Evolutionary conservation across 2,329 filamentous ascomycete genomes (phyloP), one percentile per base, ranked within the genome.

Genomic region (Ceratocystis colombiana): DNA sequence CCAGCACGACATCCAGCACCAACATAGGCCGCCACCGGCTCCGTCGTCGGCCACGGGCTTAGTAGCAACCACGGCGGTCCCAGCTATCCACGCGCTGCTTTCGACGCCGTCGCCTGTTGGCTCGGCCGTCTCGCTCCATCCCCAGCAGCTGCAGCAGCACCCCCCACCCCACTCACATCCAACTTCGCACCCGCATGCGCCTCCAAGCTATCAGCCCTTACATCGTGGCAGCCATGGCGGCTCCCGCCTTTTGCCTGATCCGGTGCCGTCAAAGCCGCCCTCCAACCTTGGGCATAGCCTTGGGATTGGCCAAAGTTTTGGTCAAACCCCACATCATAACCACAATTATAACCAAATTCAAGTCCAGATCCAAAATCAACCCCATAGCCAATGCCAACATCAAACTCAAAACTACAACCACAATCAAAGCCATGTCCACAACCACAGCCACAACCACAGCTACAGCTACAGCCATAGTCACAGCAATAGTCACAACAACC

Each of bases 101-200:
- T 63, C 66, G 64, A 61, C 66, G 59, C 55, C 66, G 48, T 65
- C 66, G 63, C 64, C 64, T 28, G 59, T 59, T 4, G 64, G 59
- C 22, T 65, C 59, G 59, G 61, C 66, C 30, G 62, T 68, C 61
- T 64, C 66, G 22, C 45, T 67, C 25, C 66, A 67, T 25, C 66
- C 64, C 12, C 64, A 67, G 30, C 66, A 62, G n/a, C 33, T 41
- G 28, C 66, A 64, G 25, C 64, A 64, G 48, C 64, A 65, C 33
- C 33, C 6, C 25, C 61, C 48, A 25, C 48, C 30, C n/a, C 62
- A 55, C 22, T 33, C 41, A 8, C 63, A 41, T 46, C 30, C 37
- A 41, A 41, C 37, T 41, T 41, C 25, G 28, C 53, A 62, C 50
- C 48, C 37, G 30, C 62, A 20, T 30, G 46, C 48, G 22, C 17